Evolutionary conservation across 306 rosid genomes (phyloP).

Genomic region (Lathyrus sativus): DNA sequence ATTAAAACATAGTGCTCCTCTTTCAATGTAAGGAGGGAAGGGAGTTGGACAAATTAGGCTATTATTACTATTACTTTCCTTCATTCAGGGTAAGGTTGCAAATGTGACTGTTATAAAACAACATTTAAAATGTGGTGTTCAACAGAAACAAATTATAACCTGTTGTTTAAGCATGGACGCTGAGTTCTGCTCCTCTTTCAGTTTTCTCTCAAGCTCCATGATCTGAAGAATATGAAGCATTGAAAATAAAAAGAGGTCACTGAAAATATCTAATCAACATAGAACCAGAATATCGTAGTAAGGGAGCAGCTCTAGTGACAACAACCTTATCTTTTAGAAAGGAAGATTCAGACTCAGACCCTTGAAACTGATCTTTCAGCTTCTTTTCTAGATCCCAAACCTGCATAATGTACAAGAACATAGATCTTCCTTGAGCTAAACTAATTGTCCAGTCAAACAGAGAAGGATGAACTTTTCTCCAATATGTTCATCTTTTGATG

Average conservation of each 20-base stretch:
- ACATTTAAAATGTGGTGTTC: not conserved
- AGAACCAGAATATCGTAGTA: not conserved
- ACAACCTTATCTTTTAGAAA: slow-evolving; percentile 69
- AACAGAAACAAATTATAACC: slow-evolving; percentile 45
- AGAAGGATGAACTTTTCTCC: not conserved
- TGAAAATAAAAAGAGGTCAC: not conserved
- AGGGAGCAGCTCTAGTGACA: slow-evolving; percentile 11
- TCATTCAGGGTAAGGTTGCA: not conserved
- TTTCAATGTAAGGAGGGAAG: not conserved
- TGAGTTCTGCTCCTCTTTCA: slow-evolving; percentile 61
- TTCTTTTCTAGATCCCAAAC: slow-evolving; percentile 71
- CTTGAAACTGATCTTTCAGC: slow-evolving; percentile 65
- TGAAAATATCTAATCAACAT: slow-evolving; percentile 26
- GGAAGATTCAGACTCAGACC: slow-evolving; percentile 60
- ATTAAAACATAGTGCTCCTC: not conserved
- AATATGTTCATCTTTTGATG: not conserved
- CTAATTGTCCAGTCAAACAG: slow-evolving; percentile 19
- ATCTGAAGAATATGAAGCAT: slow-evolving; percentile 51
- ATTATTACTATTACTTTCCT: not conserved
- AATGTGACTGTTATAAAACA: slow-evolving; percentile 2
- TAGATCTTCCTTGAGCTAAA: slow-evolving; percentile 10
- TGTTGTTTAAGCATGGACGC: slow-evolving; percentile 60
- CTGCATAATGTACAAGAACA: slow-evolving; percentile 44
- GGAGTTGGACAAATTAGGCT: slow-evolving; percentile 8
- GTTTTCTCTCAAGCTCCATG: slow-evolving; percentile 67